Conservation (phyloP, 2,329 filamentous ascomycete genomes). For the Mycosphaerella sp. region DNA sequence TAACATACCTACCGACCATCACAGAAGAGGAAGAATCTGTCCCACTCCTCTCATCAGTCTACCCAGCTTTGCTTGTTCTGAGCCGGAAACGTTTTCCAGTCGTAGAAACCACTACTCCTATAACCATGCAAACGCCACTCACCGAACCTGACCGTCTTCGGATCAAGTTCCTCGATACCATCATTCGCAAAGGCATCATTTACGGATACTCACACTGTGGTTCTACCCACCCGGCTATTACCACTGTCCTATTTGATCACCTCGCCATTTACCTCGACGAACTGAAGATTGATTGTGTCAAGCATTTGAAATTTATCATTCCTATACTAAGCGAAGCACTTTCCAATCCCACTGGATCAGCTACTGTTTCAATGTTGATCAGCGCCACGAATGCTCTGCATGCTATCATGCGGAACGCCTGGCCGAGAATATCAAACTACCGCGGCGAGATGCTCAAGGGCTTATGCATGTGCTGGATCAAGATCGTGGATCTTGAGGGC, state of each 20-base stretch:
- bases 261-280: constrained; percentile 47
- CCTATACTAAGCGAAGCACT: constrained; percentile 61
- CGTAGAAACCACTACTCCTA: background rate
- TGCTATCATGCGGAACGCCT: constrained; percentile 56
- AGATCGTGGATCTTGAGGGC: constrained; percentile 10
- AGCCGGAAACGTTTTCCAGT: constrained; percentile 39
- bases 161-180: constrained; percentile 39
- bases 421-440: constrained; percentile 62
- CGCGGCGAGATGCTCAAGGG: constrained; percentile 59
- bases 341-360: constrained; percentile 69
- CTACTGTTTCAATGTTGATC: constrained; percentile 49
- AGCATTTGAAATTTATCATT: constrained; percentile 64
- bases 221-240: constrained; percentile 52
- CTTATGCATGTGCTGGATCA: constrained; percentile 40
- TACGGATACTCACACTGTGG: constrained; percentile 48
- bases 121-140: constrained; percentile 20
- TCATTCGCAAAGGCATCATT: constrained; percentile 41
- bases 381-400: constrained; percentile 52
- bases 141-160: constrained; percentile 33
- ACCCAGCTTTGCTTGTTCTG: constrained; percentile 59
- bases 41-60: constrained; percentile 57
- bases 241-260: constrained; percentile 51
- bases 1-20: constrained; percentile 70
- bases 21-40: constrained; percentile 68
- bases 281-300: constrained; percentile 58